These are phyloP conservation scores for Trichoderma erinaceum DNA, from an alignment of 495 filamentous ascomycete genomes.

Conservation along the genomic window DNA sequence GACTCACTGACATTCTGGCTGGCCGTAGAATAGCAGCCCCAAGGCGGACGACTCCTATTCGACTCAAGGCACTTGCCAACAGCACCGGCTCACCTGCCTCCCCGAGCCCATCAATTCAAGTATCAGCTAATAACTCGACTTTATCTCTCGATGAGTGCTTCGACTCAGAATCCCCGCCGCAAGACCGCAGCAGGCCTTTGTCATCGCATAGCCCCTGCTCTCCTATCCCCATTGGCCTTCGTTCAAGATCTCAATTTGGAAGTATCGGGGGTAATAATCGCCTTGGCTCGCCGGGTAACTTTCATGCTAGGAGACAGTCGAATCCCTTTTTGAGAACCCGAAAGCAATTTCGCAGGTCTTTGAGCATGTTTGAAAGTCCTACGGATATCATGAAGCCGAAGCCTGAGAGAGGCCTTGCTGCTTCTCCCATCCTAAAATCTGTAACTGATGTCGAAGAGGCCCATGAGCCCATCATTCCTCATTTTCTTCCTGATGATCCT, in stretches of 20 bases:
- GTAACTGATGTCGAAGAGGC: constrained; percentile 68
- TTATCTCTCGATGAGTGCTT: constrained; percentile 75
- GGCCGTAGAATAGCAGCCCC: constrained; percentile 55
- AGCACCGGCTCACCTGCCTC: constrained; percentile 40
- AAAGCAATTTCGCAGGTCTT: constrained; percentile 81
- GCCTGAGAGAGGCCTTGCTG: constrained; percentile 43
- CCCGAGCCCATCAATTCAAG: constrained; percentile 67
- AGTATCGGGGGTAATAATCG: constrained; percentile 28
- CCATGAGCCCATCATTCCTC: constrained; percentile 69
- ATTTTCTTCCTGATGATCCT: constrained; percentile 75
- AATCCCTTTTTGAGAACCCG: constrained; percentile 70
- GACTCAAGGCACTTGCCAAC: constrained; percentile 53
- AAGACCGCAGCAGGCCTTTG: constrained; percentile 52
- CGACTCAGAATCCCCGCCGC: constrained; percentile 62
- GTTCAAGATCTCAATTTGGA: constrained; percentile 55
- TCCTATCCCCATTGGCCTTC: constrained; percentile 44
- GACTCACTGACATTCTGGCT: constrained; percentile 18
- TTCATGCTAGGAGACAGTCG: constrained; percentile 62
- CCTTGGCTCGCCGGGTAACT: constrained; percentile 63
- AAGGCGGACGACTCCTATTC: constrained; percentile 55
- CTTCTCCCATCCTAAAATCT: constrained; percentile 47
- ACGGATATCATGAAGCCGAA: constrained; percentile 74
- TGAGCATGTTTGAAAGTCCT: constrained; percentile 95
- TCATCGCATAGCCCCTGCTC: constrained; percentile 50
- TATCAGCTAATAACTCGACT: constrained; percentile 57